Percentiles rank a stretch among this genome's conserved stretches.
phyloP scores from a whole-genome alignment of 2,329 filamentous ascomycete species.

The Aureobasidium sp. region DNA sequence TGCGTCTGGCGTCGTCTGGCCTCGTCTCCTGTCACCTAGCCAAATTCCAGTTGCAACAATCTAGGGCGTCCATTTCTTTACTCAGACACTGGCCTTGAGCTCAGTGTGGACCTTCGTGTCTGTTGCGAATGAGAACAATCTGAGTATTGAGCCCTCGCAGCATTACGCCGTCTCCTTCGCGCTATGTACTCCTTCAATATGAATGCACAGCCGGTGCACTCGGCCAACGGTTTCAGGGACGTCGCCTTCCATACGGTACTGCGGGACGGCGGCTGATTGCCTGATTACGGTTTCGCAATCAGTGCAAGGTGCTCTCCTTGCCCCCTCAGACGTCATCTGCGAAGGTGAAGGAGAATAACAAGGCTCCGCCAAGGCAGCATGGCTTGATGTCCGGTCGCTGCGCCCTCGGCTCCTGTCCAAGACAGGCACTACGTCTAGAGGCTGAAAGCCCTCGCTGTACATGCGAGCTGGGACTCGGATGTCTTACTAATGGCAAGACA shows the following conservation, averaged over 20 bases:
- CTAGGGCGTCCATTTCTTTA: background rate
- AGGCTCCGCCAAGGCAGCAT: background rate
- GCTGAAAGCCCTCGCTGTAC: background rate
- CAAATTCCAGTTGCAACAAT: background rate
- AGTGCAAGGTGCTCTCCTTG: slow-evolving; percentile 10
- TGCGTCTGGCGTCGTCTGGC: background rate
- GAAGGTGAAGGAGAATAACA: background rate
- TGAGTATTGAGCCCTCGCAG: background rate
- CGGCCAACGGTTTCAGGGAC: slow-evolving; percentile 11
- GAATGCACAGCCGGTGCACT: slow-evolving; percentile 10
- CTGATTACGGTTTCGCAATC: slow-evolving; percentile 12
- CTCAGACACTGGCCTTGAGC: background rate
- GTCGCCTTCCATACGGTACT: slow-evolving; percentile 7
- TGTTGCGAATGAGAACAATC: background rate
- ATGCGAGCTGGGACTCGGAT: background rate
- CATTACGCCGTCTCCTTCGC: background rate
- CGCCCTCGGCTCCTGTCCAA: background rate
- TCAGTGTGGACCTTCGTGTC: background rate
- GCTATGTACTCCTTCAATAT: slow-evolving; percentile 11
- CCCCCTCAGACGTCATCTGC: slow-evolving; percentile 6
- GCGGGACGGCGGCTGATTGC: slow-evolving; percentile 9
- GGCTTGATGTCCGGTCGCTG: background rate
- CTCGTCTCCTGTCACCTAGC: background rate
- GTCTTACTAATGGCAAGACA: slow-evolving; percentile 1
- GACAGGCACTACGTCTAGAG: background rate